These are phyloP conservation scores for Raffaelea arxii DNA, from an alignment of 2,329 filamentous ascomycete genomes.

Conservation along the genomic window DNA sequence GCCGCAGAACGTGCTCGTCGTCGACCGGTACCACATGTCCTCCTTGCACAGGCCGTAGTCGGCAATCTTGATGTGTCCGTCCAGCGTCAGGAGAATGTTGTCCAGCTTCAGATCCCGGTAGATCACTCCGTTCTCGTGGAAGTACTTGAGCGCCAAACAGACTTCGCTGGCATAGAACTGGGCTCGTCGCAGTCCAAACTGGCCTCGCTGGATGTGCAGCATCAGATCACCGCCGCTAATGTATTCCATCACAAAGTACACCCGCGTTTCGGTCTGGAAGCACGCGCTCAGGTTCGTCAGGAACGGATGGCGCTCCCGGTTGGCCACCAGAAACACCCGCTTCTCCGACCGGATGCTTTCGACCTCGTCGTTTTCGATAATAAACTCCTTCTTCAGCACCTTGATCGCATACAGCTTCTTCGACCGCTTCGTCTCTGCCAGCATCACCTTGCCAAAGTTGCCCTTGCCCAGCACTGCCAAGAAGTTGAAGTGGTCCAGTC, in stretches of 20 bases:
- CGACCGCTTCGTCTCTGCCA: slow-evolving; percentile 89
- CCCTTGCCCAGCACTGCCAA: slow-evolving; percentile 95
- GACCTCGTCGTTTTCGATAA: slow-evolving; percentile 98
- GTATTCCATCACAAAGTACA: slow-evolving; percentile 99
- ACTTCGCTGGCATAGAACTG: slow-evolving; percentile 99
- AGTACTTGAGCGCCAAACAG: slow-evolving; percentile 94
- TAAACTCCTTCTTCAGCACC: slow-evolving; percentile 98
- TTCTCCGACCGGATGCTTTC: slow-evolving; percentile 97
- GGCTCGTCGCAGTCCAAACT: slow-evolving; percentile 90
- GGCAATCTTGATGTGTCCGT: slow-evolving; percentile 96
- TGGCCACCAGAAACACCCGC: slow-evolving; percentile 91
- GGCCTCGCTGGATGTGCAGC: slow-evolving; percentile 95
- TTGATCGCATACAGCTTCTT: slow-evolving; percentile 97
- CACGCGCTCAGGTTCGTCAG: slow-evolving; percentile 90
- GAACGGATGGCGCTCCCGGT: slow-evolving; percentile 95
- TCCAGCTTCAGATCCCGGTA: slow-evolving; percentile 93
- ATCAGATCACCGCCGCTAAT: slow-evolving; percentile 97
- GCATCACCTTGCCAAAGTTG: slow-evolving; percentile 99
- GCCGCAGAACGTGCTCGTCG: slow-evolving; percentile 95
- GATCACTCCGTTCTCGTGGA: slow-evolving; percentile 98
- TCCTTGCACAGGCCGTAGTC: slow-evolving; percentile 99
- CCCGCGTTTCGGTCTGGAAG: slow-evolving; percentile 96
- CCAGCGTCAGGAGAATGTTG: slow-evolving; percentile 85
- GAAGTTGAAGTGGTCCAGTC: slow-evolving; percentile 98
- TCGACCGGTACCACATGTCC: slow-evolving; percentile 98